Conservation (phyloP, 1,284 basidiomycete species). For the Cystobasidium pallidum region DNA sequence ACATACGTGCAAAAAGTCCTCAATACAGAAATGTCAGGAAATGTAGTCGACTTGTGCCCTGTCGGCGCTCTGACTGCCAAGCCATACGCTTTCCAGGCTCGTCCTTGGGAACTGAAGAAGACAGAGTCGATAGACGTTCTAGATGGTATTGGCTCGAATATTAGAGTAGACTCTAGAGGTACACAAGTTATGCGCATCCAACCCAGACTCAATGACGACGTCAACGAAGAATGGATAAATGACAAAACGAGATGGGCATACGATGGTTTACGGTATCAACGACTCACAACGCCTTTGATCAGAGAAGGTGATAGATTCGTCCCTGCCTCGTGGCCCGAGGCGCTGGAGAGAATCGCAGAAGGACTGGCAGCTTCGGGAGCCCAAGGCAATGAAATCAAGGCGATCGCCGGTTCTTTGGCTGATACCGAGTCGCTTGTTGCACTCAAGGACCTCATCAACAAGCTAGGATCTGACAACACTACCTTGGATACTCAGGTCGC, state of each 20-base stretch:
- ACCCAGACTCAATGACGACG: slow-evolving; percentile 93
- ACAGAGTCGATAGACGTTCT: slow-evolving; percentile 97
- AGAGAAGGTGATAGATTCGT: slow-evolving; percentile 92
- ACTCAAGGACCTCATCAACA: slow-evolving; percentile 91
- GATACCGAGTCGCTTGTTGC: slow-evolving; percentile 93
- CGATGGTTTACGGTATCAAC: slow-evolving; percentile 94
- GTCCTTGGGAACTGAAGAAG: slow-evolving; percentile 98
- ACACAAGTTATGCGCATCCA: slow-evolving; percentile 97
- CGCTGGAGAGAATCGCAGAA: slow-evolving; percentile 74
- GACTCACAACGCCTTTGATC: slow-evolving; percentile 87
- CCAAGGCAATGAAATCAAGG: slow-evolving; percentile 93
- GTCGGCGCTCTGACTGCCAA: slow-evolving; percentile 98
- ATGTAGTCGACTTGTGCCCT: slow-evolving; percentile 94
- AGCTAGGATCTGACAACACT: slow-evolving; percentile 93
- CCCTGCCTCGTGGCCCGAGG: slow-evolving; percentile 89
- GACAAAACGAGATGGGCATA: slow-evolving; percentile 98
- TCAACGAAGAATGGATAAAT: slow-evolving; percentile 99
- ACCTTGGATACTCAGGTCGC: slow-evolving; percentile 76
- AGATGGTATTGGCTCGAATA: slow-evolving; percentile 97
- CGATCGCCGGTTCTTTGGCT: slow-evolving; percentile 86
- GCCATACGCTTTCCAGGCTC: slow-evolving; percentile 94
- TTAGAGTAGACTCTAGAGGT: slow-evolving; percentile 93
- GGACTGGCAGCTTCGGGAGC: slow-evolving; percentile 82
- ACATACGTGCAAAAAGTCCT: slow-evolving; percentile 98
- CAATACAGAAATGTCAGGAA: slow-evolving; percentile 96